Evolutionary conservation across 768 basidiomycete species (phyloP).

Genomic region (Boletus speciosus): DNA sequence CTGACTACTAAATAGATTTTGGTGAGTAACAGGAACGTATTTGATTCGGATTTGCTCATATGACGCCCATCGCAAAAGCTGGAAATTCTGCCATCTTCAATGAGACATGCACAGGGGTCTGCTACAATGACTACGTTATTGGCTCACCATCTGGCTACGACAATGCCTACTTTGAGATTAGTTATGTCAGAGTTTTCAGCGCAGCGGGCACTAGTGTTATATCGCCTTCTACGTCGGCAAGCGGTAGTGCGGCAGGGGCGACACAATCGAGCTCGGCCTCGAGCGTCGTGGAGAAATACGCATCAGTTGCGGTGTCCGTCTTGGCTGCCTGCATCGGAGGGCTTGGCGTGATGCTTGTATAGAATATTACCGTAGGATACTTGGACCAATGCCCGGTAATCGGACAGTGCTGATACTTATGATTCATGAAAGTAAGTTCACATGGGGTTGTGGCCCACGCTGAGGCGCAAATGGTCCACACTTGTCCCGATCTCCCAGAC

Average conservation of each 20-base stretch:
- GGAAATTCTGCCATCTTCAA: slow-evolving; percentile 50
- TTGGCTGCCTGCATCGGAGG: slow-evolving; percentile 9
- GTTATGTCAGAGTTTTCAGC: slow-evolving; percentile 52
- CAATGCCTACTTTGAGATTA: slow-evolving; percentile 71
- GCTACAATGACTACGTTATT: slow-evolving; percentile 70
- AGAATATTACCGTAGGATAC: not conserved
- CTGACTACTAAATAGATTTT: slow-evolving; percentile 26
- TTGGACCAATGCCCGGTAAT: not conserved
- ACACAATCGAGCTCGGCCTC: slow-evolving; percentile 12
- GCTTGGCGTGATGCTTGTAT: slow-evolving; percentile 15
- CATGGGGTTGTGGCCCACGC: not conserved
- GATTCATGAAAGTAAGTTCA: not conserved
- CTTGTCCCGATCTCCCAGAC: not conserved
- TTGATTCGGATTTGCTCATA: slow-evolving; percentile 5
- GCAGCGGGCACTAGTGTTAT: slow-evolving; percentile 27
- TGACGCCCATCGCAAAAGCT: slow-evolving; percentile 37
- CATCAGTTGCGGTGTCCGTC: slow-evolving; percentile 7
- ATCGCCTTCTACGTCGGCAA: slow-evolving; percentile 19
- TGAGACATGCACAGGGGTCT: slow-evolving; percentile 60
- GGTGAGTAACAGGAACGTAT: slow-evolving; percentile 20
- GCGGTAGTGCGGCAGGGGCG: slow-evolving; percentile 13
- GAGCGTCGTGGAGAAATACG: not conserved
- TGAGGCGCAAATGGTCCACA: too few relatives aligned
- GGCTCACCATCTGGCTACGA: slow-evolving; percentile 59
- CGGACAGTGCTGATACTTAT: not conserved